phyloP scores from a whole-genome alignment of 306 rosid genomes.

The Aeschynomene evenia region DNA sequence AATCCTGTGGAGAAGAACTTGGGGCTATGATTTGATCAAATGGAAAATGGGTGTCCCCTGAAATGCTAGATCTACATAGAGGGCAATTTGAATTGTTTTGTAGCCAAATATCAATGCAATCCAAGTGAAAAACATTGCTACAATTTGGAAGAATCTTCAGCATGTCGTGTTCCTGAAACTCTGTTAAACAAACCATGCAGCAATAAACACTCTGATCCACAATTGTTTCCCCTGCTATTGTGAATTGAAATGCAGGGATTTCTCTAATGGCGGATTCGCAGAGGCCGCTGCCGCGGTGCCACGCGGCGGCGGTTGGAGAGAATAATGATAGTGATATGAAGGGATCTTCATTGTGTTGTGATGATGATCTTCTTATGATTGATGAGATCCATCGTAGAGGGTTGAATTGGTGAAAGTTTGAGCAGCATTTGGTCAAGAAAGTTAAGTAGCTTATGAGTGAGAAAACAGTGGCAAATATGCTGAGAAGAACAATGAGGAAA shows the following conservation, averaged over 20 bases:
- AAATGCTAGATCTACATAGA: slow-evolving; percentile 60
- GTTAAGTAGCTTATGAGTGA: slow-evolving; percentile 55
- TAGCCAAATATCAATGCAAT: slow-evolving; percentile 72
- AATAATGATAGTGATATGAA: slow-evolving; percentile 58
- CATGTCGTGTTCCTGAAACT: slow-evolving; percentile 51
- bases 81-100: slow-evolving; percentile 62
- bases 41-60: slow-evolving; percentile 35
- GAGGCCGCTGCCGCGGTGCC: slow-evolving; percentile 57
- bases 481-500: slow-evolving; percentile 49
- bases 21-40: slow-evolving; percentile 55
- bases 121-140: slow-evolving; percentile 60
- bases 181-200: slow-evolving; percentile 64
- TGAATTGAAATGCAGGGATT: slow-evolving; percentile 60
- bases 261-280: slow-evolving; percentile 49
- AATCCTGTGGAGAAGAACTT: slow-evolving; percentile 76
- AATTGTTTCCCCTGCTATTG: slow-evolving; percentile 28
- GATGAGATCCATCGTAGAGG: slow-evolving; percentile 50
- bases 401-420: slow-evolving; percentile 43
- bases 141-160: slow-evolving; percentile 56
- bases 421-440: slow-evolving; percentile 56
- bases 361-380: slow-evolving; percentile 17
- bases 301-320: slow-evolving; percentile 42
- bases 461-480: slow-evolving; percentile 54
- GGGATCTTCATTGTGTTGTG: slow-evolving; percentile 48
- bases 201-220: slow-evolving; percentile 37